Percentiles rank a stretch among this genome's conserved stretches.
Evolutionary conservation across 208 protist species (phyloP).

Genomic region (Entamoeba dispar): DNA sequence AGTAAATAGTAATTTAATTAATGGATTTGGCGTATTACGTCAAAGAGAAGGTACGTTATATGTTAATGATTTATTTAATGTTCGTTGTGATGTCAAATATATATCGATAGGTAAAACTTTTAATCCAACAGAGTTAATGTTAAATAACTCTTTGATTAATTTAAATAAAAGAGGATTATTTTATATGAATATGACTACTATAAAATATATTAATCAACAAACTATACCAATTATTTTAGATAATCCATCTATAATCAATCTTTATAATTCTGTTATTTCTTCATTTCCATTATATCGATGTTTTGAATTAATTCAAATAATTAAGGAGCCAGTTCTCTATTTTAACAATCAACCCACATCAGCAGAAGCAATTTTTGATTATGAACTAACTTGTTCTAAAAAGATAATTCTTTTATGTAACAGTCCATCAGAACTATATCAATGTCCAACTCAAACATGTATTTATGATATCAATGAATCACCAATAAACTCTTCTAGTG

Average conservation of each 20-base stretch:
- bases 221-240: not conserved
- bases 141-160: not conserved
- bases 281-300: not conserved
- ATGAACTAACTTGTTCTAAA: not conserved
- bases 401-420: not conserved
- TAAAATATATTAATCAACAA: not conserved
- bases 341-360: not conserved
- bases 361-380: not conserved
- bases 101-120: not conserved
- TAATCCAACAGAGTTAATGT: not conserved
- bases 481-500: not conserved
- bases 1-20: not conserved
- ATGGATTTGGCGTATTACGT: not conserved
- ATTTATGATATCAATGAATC: not conserved
- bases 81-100: not conserved
- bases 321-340: not conserved
- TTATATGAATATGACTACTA: not conserved
- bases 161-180: not conserved
- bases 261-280: not conserved
- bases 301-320: not conserved
- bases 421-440: not conserved
- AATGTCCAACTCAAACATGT: not conserved
- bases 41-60: not conserved
- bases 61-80: not conserved
- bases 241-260: not conserved